Conservation (phyloP, 345 rosid species). For the Rhizophora mangle region DNA sequence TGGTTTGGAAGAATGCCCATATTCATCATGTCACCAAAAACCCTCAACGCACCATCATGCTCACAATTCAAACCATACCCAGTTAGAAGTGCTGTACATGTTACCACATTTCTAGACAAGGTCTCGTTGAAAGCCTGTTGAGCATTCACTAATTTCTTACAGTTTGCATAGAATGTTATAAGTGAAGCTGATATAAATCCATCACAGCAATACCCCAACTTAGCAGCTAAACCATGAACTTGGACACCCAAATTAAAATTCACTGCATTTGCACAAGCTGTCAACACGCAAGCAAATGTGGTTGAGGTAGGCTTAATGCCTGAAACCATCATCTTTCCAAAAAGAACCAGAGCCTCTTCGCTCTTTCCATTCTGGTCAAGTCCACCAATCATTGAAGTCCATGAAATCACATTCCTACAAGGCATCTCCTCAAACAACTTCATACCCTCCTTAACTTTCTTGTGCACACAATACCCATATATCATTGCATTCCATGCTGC, state of each 20-base stretch:
- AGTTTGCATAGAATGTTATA: conserved; percentile 62
- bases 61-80: conserved; percentile 49
- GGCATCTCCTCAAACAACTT: conserved; percentile 62
- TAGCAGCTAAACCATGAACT: conserved; percentile 51
- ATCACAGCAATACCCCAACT: conserved; percentile 42
- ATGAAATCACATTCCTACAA: conserved; percentile 56
- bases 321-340: conserved; percentile 45
- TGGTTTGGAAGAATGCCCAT: conserved; percentile 54
- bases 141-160: conserved; percentile 41
- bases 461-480: conserved; percentile 55
- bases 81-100: conserved; percentile 66
- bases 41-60: conserved; percentile 48
- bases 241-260: conserved; percentile 47
- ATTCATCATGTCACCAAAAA: conserved; percentile 55
- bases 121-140: conserved; percentile 43
- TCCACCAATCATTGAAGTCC: conserved; percentile 83
- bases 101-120: conserved; percentile 44
- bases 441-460: conserved; percentile 49
- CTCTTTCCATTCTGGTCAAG: conserved; percentile 54
- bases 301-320: conserved; percentile 42
- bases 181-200: conserved; percentile 59
- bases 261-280: conserved; percentile 52
- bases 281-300: conserved; percentile 53
- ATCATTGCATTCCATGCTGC: conserved; percentile 76
- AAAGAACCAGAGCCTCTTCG: conserved; percentile 47